phyloP scores from a whole-genome alignment of 805 yeast species.

The Cyberlindnera xylosilytica region DNA sequence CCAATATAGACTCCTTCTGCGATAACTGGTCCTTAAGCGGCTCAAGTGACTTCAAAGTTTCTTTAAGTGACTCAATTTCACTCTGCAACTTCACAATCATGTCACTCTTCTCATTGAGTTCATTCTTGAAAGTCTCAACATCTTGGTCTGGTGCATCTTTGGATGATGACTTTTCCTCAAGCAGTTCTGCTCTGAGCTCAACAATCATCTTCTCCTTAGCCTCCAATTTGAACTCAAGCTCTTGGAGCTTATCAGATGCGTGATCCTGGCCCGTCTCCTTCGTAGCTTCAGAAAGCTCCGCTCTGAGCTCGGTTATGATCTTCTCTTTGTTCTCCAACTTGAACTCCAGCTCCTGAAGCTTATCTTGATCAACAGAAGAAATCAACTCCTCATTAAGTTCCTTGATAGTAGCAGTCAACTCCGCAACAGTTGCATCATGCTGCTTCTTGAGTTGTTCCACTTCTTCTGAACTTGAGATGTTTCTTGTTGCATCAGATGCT shows the following conservation, averaged over 20 bases:
- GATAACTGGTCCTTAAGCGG: slow-evolving; percentile 4
- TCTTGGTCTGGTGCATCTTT: not conserved
- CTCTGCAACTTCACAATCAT: not conserved
- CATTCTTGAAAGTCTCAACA: not conserved
- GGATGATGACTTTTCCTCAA: not conserved
- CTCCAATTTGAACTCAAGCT: not conserved
- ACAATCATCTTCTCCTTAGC: not conserved
- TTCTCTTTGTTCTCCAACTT: slow-evolving; percentile 21
- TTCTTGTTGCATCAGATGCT: slow-evolving; percentile 1
- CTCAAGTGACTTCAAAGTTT: not conserved
- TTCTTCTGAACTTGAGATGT: not conserved
- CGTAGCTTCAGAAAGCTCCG: slow-evolving; percentile 1
- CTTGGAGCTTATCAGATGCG: not conserved
- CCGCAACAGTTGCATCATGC: slow-evolving; percentile 5
- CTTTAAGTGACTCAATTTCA: slow-evolving; percentile 1
- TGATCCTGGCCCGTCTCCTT: no score
- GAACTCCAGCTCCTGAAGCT: slow-evolving; percentile 19
- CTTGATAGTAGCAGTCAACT: slow-evolving; percentile 7
- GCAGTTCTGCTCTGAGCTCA: slow-evolving; percentile 1
- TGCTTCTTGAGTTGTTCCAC: slow-evolving; percentile 4
- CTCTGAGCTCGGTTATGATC: slow-evolving; percentile 18
- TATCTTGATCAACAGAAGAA: slow-evolving; percentile 12
- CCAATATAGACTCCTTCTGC: slow-evolving; percentile 1
- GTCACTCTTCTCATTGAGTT: not conserved
- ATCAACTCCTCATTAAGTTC: slow-evolving; percentile 14